Conservation (phyloP, 2,329 filamentous ascomycete species). For the Sporothrix dimorphospora region DNA sequence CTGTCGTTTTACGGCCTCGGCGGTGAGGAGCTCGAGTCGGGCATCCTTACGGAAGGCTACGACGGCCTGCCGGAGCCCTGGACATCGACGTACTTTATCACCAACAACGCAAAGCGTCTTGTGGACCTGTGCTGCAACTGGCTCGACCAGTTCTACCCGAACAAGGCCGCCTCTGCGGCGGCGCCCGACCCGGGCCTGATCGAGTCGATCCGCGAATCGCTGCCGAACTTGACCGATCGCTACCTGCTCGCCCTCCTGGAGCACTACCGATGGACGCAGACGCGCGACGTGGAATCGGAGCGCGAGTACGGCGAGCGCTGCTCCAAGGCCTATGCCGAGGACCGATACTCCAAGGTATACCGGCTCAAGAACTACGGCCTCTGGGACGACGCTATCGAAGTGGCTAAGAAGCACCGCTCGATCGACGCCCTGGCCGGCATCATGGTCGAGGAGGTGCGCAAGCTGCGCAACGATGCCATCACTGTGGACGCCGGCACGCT, state of each 20-base stretch:
- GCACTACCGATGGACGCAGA: slow-evolving; percentile 54
- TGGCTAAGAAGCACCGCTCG: slow-evolving; percentile 62
- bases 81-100: slow-evolving; percentile 72
- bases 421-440: slow-evolving; percentile 60
- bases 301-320: slow-evolving; percentile 52
- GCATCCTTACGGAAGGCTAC: slow-evolving; percentile 66
- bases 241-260: slow-evolving; percentile 60
- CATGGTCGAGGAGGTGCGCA: slow-evolving; percentile 56
- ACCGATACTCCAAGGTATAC: slow-evolving; percentile 57
- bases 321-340: slow-evolving; percentile 52
- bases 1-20: slow-evolving; percentile 72
- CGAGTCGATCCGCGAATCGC: slow-evolving; percentile 50
- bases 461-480: slow-evolving; percentile 43
- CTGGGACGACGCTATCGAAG: slow-evolving; percentile 60
- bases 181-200: slow-evolving; percentile 47
- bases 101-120: slow-evolving; percentile 64
- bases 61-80: slow-evolving; percentile 77
- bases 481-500: slow-evolving; percentile 43
- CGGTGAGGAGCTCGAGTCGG: slow-evolving; percentile 66
- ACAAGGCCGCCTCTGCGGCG: slow-evolving; percentile 32
- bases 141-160: slow-evolving; percentile 52
- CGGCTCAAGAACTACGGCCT: slow-evolving; percentile 58
- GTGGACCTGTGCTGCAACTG: slow-evolving; percentile 61
- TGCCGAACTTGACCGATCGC: slow-evolving; percentile 57
- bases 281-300: slow-evolving; percentile 49